Percentiles rank a stretch among this genome's conserved stretches.
phyloP scores from a whole-genome alignment of 139 green algal species.

The Chlamydomonas sp. region DNA sequence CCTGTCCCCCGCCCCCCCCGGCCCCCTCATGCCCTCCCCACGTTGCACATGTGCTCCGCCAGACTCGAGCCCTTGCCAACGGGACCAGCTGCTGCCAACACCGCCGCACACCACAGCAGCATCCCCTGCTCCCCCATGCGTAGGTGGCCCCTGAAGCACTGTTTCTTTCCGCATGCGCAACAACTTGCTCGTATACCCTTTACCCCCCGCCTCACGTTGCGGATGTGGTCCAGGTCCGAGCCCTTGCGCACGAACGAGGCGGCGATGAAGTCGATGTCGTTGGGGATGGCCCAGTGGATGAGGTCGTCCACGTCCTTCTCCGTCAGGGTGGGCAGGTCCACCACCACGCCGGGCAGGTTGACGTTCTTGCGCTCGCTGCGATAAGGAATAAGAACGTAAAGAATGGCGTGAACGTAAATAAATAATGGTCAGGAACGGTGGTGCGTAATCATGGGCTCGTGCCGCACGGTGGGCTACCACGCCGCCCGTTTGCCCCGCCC shows the following conservation, averaged over 20 bases:
- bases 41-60: too few species aligned
- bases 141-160: not conserved
- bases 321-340: constrained; percentile 97
- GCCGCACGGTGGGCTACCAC: not conserved
- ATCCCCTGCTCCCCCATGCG: not conserved
- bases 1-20: too few species aligned
- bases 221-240: constrained; percentile 90
- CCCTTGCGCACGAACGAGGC: constrained; percentile 99
- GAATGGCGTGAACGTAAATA: not conserved
- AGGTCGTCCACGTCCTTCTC: constrained; percentile 97
- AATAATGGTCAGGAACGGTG: too few species aligned
- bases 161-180: not conserved
- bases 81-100: too few species aligned
- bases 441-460: too few species aligned
- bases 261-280: constrained; percentile 98
- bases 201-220: constrained; percentile 52
- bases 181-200: not conserved
- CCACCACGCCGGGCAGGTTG: constrained; percentile 96
- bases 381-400: too few species aligned
- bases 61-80: too few species aligned
- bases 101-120: not conserved
- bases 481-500: too few species aligned
- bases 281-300: constrained; percentile 93
- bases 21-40: too few species aligned
- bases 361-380: constrained; percentile 97